These are phyloP conservation scores for Sordariomycetes sp. DNA, from an alignment of 2,329 filamentous ascomycete species.

Conservation along the genomic window DNA sequence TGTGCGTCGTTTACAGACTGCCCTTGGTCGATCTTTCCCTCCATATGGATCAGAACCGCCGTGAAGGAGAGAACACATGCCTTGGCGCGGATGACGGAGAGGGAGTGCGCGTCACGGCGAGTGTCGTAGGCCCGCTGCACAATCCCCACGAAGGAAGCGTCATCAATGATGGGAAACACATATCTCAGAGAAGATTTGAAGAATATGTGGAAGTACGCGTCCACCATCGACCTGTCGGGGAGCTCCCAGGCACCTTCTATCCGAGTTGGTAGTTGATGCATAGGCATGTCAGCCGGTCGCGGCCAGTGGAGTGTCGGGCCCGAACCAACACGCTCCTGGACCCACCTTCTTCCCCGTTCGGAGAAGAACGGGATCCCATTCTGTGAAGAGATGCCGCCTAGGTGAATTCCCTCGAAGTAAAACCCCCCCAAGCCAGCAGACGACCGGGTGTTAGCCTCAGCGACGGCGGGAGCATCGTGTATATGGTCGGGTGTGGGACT, in stretches of 20 bases:
- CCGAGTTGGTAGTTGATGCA: neutral
- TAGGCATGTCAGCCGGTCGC: neutral
- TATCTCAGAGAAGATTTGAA: neutral
- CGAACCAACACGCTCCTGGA: neutral
- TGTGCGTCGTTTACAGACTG: neutral
- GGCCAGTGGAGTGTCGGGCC: neutral
- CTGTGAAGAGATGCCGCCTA: neutral
- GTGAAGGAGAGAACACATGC: slow-evolving; percentile 9
- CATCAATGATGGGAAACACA: slow-evolving; percentile 4
- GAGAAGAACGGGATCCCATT: neutral
- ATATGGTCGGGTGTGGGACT: neutral
- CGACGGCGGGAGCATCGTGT: neutral
- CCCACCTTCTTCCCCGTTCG: neutral
- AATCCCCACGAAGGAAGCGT: slow-evolving; percentile 1
- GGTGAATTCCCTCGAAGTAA: neutral
- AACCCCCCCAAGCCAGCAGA: neutral
- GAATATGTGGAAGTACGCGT: neutral
- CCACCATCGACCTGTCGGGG: neutral
- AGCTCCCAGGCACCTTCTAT: neutral
- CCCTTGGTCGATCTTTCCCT: neutral
- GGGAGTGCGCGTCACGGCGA: neutral
- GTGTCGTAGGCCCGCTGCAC: slow-evolving; percentile 5
- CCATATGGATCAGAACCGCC: neutral
- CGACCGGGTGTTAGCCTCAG: neutral
- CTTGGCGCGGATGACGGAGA: slow-evolving; percentile 4